Conservation (phyloP, 2,329 filamentous ascomycete species). For the Tolypocladium amazonense region DNA sequence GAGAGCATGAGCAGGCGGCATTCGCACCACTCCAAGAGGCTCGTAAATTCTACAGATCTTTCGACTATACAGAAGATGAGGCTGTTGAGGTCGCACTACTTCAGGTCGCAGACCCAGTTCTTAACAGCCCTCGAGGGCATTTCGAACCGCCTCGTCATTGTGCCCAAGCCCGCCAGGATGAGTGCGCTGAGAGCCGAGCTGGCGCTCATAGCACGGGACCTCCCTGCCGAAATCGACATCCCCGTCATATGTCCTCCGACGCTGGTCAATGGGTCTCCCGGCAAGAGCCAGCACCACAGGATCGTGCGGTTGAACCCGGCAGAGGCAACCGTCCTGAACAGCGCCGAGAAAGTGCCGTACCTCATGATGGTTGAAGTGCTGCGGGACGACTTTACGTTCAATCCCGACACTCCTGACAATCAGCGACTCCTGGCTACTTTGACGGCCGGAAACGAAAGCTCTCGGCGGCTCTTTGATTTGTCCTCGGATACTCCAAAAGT, state of each 20-base stretch:
- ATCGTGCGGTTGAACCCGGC: constrained; percentile 77
- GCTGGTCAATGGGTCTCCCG: constrained; percentile 60
- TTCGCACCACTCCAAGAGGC: constrained; percentile 48
- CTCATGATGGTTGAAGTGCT: constrained; percentile 76
- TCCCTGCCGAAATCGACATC: constrained; percentile 76
- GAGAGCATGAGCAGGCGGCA: constrained; percentile 46
- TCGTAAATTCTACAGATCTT: constrained; percentile 50
- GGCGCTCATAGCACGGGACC: constrained; percentile 68
- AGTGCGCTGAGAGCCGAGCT: constrained; percentile 74
- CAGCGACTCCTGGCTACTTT: constrained; percentile 50
- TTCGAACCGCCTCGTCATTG: constrained; percentile 71
- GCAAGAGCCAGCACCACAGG: constrained; percentile 68
- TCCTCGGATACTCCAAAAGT: constrained; percentile 53
- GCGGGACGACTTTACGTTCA: constrained; percentile 73
- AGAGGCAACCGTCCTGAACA: constrained; percentile 76
- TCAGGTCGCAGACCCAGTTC: constrained; percentile 71
- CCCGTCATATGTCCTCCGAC: constrained; percentile 71
- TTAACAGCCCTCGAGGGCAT: constrained; percentile 72
- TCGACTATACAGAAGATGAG: constrained; percentile 58
- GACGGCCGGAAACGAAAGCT: constrained; percentile 43
- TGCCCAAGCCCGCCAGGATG: constrained; percentile 70
- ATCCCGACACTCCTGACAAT: constrained; percentile 65
- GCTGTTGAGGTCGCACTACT: constrained; percentile 70
- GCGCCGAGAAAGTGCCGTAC: constrained; percentile 77
- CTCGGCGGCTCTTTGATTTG: constrained; percentile 55